A percentile compares a stretch with the other conserved stretches of the same genome.
Conservation (phyloP, 1,284 basidiomycete species). For the Austroboletus niveus region DNA sequence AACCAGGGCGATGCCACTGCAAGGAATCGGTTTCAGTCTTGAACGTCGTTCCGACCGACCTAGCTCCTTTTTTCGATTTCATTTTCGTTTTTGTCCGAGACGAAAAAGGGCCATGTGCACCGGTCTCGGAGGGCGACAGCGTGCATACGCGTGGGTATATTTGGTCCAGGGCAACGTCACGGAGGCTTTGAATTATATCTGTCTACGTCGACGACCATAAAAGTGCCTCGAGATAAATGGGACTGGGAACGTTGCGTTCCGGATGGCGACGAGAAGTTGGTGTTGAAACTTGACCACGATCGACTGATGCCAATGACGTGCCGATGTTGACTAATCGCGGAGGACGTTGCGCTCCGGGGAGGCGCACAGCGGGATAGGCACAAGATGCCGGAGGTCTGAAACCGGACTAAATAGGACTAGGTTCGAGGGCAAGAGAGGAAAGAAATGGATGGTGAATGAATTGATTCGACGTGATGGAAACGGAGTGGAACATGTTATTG, state of each 20-base stretch:
- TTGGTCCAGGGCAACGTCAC: conserved; percentile 4
- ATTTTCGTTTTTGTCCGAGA: not conserved
- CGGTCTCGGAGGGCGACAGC: conserved; percentile 1
- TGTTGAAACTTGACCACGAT: not conserved
- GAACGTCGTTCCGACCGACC: conserved; percentile 1
- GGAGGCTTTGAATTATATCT: not conserved
- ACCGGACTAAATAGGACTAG: not conserved
- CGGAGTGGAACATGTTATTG: not conserved
- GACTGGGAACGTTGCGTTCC: not conserved
- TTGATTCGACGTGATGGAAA: not conserved
- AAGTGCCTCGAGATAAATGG: not conserved
- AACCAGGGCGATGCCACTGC: conserved; percentile 1
- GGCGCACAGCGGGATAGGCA: conserved; percentile 3
- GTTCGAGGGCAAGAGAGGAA: not conserved
- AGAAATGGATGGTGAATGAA: not conserved
- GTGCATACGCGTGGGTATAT: not conserved
- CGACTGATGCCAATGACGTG: not conserved
- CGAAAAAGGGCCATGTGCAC: conserved; percentile 1
- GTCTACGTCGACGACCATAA: conserved; percentile 6
- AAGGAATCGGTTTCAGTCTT: not conserved
- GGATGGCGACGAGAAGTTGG: not conserved
- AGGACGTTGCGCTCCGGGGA: not conserved
- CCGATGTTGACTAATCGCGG: not conserved
- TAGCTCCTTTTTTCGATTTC: conserved; percentile 4
- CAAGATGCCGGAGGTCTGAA: not conserved